These are phyloP conservation scores for Rhizophora mangle DNA, from an alignment of 345 rosid genomes.

Conservation along the genomic window DNA sequence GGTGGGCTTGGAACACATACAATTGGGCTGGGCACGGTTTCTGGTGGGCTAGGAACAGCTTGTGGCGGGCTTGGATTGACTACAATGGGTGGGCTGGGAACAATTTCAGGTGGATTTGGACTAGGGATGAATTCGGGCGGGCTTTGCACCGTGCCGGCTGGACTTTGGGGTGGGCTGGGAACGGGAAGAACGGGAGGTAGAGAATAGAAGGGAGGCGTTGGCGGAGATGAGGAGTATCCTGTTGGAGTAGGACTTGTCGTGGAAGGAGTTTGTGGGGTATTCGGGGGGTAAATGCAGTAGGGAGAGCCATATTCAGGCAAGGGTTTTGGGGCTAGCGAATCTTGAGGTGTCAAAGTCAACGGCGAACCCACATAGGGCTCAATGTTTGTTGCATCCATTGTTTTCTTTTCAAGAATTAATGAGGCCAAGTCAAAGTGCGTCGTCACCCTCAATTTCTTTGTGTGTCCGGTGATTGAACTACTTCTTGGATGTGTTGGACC, in stretches of 20 bases:
- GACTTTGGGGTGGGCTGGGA: slow-evolving; percentile 49
- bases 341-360: slow-evolving; percentile 55
- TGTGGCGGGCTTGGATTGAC: slow-evolving; percentile 31
- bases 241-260: slow-evolving; percentile 27
- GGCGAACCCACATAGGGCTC: slow-evolving; percentile 57
- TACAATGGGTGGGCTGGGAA: slow-evolving; percentile 3
- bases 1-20: slow-evolving; percentile 10
- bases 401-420: slow-evolving; percentile 37
- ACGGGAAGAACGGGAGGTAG: slow-evolving; percentile 34
- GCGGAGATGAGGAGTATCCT: slow-evolving; percentile 8
- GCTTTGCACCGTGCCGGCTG: slow-evolving; percentile 17
- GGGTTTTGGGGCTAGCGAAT: slow-evolving; percentile 46
- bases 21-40: slow-evolving; percentile 7
- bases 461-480: slow-evolving; percentile 20
- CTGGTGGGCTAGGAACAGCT: slow-evolving; percentile 23
- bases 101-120: slow-evolving; percentile 14
- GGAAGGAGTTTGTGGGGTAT: slow-evolving; percentile 45
- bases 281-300: slow-evolving; percentile 51
- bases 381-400: slow-evolving; percentile 42
- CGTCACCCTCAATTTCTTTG: slow-evolving; percentile 29
- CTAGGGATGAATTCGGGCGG: slow-evolving; percentile 4
- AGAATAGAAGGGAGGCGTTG: slow-evolving; percentile 25
- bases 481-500: slow-evolving; percentile 20
- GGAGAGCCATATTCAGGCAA: slow-evolving; percentile 52
- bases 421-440: slow-evolving; percentile 44